These are phyloP conservation scores for Mucor racemosus DNA, from an alignment of 371 early-diverging fungal species.

Conservation along the genomic window DNA sequence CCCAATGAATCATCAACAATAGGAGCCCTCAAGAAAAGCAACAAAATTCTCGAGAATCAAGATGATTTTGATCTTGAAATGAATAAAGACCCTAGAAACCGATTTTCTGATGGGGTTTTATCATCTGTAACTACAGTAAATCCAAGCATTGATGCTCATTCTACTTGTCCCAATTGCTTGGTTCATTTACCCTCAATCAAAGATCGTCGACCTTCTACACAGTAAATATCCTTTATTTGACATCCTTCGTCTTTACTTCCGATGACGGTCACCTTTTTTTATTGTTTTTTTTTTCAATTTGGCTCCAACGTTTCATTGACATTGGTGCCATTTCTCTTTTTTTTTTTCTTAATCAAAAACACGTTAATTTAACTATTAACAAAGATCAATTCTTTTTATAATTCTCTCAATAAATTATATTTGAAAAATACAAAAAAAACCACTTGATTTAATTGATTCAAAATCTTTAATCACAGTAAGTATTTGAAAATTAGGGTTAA, in stretches of 20 bases:
- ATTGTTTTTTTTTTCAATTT: neutral
- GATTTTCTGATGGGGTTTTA: neutral
- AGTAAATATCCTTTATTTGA: no score
- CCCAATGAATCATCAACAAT: neutral
- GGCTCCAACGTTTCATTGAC: neutral
- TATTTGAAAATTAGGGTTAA: neutral
- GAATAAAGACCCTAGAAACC: neutral
- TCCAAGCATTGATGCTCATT: neutral
- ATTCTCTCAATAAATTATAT: neutral
- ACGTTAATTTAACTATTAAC: neutral
- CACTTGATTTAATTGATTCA: neutral
- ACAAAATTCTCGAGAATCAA: neutral
- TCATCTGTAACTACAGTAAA: neutral
- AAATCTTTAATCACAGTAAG: neutral
- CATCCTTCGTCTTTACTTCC: neutral
- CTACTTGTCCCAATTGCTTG: neutral
- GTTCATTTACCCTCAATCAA: neutral
- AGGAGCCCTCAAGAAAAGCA: neutral
- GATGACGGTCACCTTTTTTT: constrained; percentile 4
- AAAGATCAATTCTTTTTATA: neutral
- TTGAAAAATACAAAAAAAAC: neutral
- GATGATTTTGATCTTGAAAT: neutral
- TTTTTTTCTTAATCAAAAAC: neutral
- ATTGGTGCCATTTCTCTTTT: neutral
- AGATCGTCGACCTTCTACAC: neutral